A percentile compares a stretch with the other conserved stretches of the same genome.
Conservation (phyloP, 371 early-diverging fungal species). For the Conidiobolus coronatus region DNA sequence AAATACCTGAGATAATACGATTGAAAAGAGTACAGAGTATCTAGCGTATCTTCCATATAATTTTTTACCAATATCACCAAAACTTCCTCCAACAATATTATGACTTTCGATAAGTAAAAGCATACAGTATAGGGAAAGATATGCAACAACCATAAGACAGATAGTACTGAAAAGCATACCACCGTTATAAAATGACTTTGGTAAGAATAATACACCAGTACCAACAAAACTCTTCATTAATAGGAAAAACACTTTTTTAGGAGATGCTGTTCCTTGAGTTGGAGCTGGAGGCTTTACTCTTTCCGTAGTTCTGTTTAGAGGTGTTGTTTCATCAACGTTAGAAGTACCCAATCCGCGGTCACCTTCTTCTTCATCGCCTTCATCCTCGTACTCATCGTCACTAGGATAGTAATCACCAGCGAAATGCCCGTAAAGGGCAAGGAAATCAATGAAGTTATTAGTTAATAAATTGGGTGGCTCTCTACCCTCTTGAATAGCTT, state of each 20-base stretch:
- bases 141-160: constrained; percentile 22
- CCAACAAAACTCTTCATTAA: constrained; percentile 72
- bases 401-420: constrained; percentile 81
- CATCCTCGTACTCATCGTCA: constrained; percentile 50
- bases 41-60: constrained; percentile 51
- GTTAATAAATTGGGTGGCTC: constrained; percentile 47
- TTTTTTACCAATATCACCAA: constrained; percentile 45
- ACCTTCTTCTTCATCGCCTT: constrained; percentile 6
- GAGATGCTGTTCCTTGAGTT: constrained; percentile 43
- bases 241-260: constrained; percentile 61
- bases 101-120: constrained; percentile 31
- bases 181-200: constrained; percentile 42
- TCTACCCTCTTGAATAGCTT: constrained; percentile 43
- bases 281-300: constrained; percentile 21
- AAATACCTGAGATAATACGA: constrained; percentile 52
- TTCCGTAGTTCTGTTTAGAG: constrained; percentile 11
- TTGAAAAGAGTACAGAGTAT: constrained; percentile 41
- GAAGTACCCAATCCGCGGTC: constrained; percentile 11
- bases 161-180: constrained; percentile 34
- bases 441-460: constrained; percentile 76
- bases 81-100: constrained; percentile 27
- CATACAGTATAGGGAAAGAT: constrained; percentile 32
- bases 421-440: constrained; percentile 82
- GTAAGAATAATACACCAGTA: constrained; percentile 68
- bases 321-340: constrained; percentile 1